Conservation (phyloP, 176 grass and related monocot genomes). For the Aegilops tauschii region DNA sequence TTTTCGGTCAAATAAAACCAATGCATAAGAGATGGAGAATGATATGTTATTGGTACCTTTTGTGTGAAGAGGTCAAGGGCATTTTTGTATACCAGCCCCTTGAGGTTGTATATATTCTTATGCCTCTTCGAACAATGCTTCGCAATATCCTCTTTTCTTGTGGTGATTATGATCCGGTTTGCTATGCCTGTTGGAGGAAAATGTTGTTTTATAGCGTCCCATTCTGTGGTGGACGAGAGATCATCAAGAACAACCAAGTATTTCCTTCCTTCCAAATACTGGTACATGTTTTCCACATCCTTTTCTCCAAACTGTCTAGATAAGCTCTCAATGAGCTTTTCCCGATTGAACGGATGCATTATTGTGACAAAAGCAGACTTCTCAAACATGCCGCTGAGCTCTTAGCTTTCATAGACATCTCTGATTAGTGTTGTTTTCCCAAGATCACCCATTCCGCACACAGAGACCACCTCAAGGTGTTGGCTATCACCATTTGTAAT, state of each 20-base stretch:
- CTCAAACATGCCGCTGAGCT: neutral
- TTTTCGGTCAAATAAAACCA: neutral
- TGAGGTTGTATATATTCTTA: neutral
- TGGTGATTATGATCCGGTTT: constrained; percentile 36
- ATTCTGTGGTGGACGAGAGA: neutral
- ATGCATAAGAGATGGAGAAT: neutral
- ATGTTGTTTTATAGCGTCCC: neutral
- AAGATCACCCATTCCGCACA: constrained; percentile 28
- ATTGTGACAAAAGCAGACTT: constrained; percentile 26
- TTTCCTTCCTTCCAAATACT: neutral
- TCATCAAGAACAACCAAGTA: constrained; percentile 17
- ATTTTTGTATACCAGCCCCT: neutral
- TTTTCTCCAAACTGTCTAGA: neutral
- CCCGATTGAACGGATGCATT: neutral
- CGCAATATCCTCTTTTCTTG: constrained; percentile 1
- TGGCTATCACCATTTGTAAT: neutral
- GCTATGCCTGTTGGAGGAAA: neutral
- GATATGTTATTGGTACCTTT: constrained; percentile 9
- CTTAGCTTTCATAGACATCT: neutral
- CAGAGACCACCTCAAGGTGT: neutral
- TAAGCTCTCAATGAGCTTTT: constrained; percentile 12
- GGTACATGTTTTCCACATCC: neutral
- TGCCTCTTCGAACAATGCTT: neutral
- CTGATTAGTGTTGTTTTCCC: constrained; percentile 43
- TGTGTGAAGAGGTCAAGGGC: constrained; percentile 15